Evolutionary conservation across 2,329 filamentous ascomycete species (phyloP).

Genomic region (Periconia macrospinosa): DNA sequence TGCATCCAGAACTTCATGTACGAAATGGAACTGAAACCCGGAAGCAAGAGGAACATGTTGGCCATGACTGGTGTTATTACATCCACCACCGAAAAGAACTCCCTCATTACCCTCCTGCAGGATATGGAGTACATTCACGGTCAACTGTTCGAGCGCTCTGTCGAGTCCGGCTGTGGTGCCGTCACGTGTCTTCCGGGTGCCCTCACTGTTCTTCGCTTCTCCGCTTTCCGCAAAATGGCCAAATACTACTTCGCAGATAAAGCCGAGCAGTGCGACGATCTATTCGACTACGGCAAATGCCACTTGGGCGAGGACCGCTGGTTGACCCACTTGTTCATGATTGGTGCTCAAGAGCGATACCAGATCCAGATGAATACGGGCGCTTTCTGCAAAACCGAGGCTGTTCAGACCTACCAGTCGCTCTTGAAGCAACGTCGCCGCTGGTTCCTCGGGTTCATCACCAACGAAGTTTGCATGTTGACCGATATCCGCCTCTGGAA

Average conservation of each 20-base stretch:
- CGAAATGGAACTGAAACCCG: constrained; percentile 96
- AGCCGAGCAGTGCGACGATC: constrained; percentile 89
- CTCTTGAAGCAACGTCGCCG: constrained; percentile 91
- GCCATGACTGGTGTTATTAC: constrained; percentile 98
- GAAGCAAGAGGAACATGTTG: constrained; percentile 88
- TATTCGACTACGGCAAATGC: constrained; percentile 96
- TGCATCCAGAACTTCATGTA: constrained; percentile 98
- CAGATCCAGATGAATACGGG: constrained; percentile 98
- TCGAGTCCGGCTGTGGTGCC: constrained; percentile 90
- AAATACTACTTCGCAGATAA: constrained; percentile 99
- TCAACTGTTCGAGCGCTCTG: constrained; percentile 91
- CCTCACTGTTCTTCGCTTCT: constrained; percentile 93
- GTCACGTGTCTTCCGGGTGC: constrained; percentile 95
- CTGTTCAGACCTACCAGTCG: constrained; percentile 82
- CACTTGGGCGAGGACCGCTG: constrained; percentile 94
- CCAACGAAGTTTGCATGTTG: constrained; percentile 97
- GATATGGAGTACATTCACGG: constrained; percentile 99
- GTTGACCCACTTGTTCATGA: constrained; percentile 99
- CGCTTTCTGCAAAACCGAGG: constrained; percentile 97
- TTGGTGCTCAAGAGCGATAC: constrained; percentile 87
- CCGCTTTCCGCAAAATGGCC: constrained; percentile 93
- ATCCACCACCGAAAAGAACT: constrained; percentile 85
- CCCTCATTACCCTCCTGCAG: constrained; percentile 87
- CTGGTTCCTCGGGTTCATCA: constrained; percentile 97
- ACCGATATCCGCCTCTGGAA: constrained; percentile 92